These are phyloP conservation scores for Biancaea sappan DNA, from an alignment of 306 rosid species.

Conservation along the genomic window DNA sequence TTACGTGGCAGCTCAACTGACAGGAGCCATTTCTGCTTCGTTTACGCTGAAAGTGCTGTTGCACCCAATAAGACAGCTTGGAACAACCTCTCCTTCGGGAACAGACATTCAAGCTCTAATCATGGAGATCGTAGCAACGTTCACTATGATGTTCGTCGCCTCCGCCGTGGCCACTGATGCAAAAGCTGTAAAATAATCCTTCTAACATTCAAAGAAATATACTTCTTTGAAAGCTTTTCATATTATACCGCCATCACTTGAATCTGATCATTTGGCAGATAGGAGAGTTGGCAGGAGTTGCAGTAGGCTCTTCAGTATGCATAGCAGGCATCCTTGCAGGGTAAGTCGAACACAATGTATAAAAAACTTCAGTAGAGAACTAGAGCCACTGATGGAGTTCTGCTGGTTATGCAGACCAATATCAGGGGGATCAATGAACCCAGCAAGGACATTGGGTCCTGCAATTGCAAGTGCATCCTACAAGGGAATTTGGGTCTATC, in stretches of 20 bases:
- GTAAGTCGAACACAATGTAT: constrained; percentile 40
- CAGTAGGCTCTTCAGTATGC: constrained; percentile 80
- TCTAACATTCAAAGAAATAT: background rate
- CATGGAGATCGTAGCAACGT: constrained; percentile 67
- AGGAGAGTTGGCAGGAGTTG: constrained; percentile 73
- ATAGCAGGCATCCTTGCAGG: constrained; percentile 85
- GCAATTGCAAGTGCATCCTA: constrained; percentile 66
- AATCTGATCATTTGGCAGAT: constrained; percentile 39
- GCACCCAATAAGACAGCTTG: constrained; percentile 54
- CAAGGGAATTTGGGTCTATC: constrained; percentile 71
- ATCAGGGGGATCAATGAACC: constrained; percentile 95
- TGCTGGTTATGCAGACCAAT: constrained; percentile 56
- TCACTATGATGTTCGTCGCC: constrained; percentile 73
- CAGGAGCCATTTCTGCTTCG: constrained; percentile 77
- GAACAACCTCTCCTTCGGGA: constrained; percentile 69
- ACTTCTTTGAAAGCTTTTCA: background rate
- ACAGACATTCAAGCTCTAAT: constrained; percentile 58
- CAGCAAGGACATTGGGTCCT: constrained; percentile 85
- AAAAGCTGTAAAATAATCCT: constrained; percentile 61
- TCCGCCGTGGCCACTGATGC: constrained; percentile 76
- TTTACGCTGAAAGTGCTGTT: constrained; percentile 52
- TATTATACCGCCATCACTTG: background rate
- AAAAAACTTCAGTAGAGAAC: background rate
- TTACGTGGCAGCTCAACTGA: constrained; percentile 69
- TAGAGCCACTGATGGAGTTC: constrained; percentile 1